A percentile compares a stretch with the other conserved stretches of the same genome.
Evolutionary conservation across 306 rosid species (phyloP).

Genomic region (Cyclanthera cordifolia): DNA sequence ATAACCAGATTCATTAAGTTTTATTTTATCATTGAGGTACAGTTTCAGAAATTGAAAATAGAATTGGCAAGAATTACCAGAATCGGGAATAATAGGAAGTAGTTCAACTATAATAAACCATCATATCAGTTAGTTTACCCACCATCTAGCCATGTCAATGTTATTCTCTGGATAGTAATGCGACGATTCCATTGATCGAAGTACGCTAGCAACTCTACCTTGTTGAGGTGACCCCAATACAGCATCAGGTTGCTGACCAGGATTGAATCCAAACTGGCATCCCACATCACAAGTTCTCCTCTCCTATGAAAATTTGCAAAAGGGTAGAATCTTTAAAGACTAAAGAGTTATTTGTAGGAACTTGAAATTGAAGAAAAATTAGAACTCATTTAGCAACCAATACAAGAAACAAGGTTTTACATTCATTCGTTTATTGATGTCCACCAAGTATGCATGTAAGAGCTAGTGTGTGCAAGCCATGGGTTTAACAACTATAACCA

Average conservation of each 20-base stretch:
- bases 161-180: conserved; percentile 63
- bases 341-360: neutral
- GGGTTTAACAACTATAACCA: neutral
- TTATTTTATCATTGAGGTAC: neutral
- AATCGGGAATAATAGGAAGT: neutral
- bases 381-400: neutral
- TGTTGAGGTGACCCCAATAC: conserved; percentile 38
- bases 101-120: conserved; percentile 21
- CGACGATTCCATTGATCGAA: conserved; percentile 87
- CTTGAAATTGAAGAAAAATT: neutral
- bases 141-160: conserved; percentile 81
- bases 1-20: neutral
- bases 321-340: neutral
- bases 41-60: neutral
- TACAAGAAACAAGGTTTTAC: neutral
- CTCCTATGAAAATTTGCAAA: conserved; percentile 35
- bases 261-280: conserved; percentile 57
- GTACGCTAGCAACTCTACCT: conserved; percentile 42
- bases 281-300: conserved; percentile 66
- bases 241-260: conserved; percentile 45
- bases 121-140: conserved; percentile 62
- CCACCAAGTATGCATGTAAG: neutral
- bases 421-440: neutral
- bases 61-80: neutral
- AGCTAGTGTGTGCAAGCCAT: neutral